Evolutionary conservation across 176 grass and related monocot species (phyloP), one percentile per base, ranked within the genome.

Genomic region (Musa acuminata): DNA sequence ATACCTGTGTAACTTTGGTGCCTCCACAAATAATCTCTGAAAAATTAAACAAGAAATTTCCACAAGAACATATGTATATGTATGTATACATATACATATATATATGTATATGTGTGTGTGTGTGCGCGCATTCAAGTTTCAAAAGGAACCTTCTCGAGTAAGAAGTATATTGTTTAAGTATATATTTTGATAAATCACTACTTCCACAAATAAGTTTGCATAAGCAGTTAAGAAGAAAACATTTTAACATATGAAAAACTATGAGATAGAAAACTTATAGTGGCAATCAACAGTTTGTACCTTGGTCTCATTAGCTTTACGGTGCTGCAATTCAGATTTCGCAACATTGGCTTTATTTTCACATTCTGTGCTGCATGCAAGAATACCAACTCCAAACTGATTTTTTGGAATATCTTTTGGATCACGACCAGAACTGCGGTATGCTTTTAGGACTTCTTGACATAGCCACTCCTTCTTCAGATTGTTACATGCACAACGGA

Each of bases 401-500:
- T 71, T 90, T 86, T 83, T 97, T 8, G 85, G 52, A 68, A 93
- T 51, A 79, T 93, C 87, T 84, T 87, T 97, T 75, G 84, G 87
- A 73, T 97, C 87, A 66, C 80, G 83, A 23, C 85, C 84, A 67
- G 79, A 81, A 23, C 63, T 75, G n/a, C 29, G 70, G 70, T 93
- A 97, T 79, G 85, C 80, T 80, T 93, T 97, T 52, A 85, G 62
- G 27, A 90, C 85, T 83, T 91, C 94, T 91, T 89, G 87, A 64
- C 94, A 97, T 80, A 89, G 20, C 94, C 87, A 91, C 43, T 97
- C 94, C 62, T 80, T 90, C 87, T 93, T 97, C 65, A 97, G 74
- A 60, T 77, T 89, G 82, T 80, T 90, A 77, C 94, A 97, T 69
- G 85, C 76, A 88, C 94, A 97, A 22, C 94, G 90, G 13, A 82